A percentile compares a stretch with the other conserved stretches of the same genome.
phyloP scores from a whole-genome alignment of 306 rosid genomes.

The Arachis stenosperma region DNA sequence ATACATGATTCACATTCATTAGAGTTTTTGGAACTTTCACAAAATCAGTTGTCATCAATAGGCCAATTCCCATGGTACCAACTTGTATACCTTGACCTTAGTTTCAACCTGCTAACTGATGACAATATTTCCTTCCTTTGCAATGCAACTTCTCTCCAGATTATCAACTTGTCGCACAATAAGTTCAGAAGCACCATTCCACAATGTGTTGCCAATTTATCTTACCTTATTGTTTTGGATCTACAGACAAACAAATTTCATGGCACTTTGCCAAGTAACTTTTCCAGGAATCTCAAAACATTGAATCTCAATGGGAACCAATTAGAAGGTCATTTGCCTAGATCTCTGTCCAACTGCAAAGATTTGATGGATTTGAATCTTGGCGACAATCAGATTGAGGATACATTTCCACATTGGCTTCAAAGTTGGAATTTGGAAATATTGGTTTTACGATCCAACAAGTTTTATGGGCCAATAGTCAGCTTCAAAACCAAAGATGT shows the following conservation, averaged over 20 bases:
- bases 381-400: constrained; percentile 37
- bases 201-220: constrained; percentile 19
- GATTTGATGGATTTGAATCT: constrained; percentile 32
- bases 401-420: constrained; percentile 42
- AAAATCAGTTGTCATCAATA: neutral
- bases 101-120: constrained; percentile 5
- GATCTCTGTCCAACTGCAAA: constrained; percentile 10
- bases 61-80: neutral
- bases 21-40: neutral
- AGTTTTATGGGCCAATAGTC: constrained; percentile 34
- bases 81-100: neutral
- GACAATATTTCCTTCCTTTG: neutral
- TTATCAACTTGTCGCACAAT: constrained; percentile 7
- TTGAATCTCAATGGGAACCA: constrained; percentile 29
- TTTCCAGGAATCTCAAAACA: neutral
- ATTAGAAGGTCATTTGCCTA: constrained; percentile 34
- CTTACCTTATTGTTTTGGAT: constrained; percentile 19
- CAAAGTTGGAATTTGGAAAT: constrained; percentile 24
- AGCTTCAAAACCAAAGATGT: neutral
- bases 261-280: constrained; percentile 25
- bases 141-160: neutral
- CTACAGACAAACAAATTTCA: constrained; percentile 22
- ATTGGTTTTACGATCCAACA: constrained; percentile 43
- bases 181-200: neutral
- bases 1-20: neutral